A percentile compares a stretch with the other conserved stretches of the same genome.
Conservation (phyloP, 1,284 basidiomycete species). For the Sporisorium scitamineum region DNA sequence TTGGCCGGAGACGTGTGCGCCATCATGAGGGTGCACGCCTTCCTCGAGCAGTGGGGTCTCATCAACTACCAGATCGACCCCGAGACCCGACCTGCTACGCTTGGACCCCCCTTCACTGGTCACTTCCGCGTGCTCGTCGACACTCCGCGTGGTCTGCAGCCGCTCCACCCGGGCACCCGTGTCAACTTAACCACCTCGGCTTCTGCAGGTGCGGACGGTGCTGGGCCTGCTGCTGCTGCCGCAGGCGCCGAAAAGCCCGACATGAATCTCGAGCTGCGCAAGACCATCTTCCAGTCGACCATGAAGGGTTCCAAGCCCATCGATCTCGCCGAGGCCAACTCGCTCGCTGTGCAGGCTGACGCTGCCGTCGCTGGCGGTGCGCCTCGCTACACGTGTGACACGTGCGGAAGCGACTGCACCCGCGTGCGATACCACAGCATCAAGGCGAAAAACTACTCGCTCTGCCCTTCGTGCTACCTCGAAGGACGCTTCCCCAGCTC, state of each 20-base stretch:
- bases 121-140: slow-evolving; percentile 98
- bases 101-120: slow-evolving; percentile 97
- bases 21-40: slow-evolving; percentile 98
- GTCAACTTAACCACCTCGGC: slow-evolving; percentile 32
- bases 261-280: slow-evolving; percentile 71
- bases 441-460: slow-evolving; percentile 85
- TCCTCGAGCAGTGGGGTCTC: slow-evolving; percentile 98
- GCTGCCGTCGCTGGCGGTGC: slow-evolving; percentile 72
- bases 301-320: slow-evolving; percentile 62
- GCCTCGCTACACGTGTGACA: slow-evolving; percentile 83
- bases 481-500: slow-evolving; percentile 94
- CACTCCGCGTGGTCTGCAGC: slow-evolving; percentile 93
- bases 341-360: slow-evolving; percentile 71
- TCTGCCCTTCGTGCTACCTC: slow-evolving; percentile 79
- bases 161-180: slow-evolving; percentile 81
- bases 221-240: slow-evolving; percentile 75
- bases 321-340: slow-evolving; percentile 61
- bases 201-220: slow-evolving; percentile 14
- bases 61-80: slow-evolving; percentile 99
- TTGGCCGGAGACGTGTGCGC: slow-evolving; percentile 97
- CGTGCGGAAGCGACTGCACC: slow-evolving; percentile 93
- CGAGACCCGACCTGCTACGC: slow-evolving; percentile 89
- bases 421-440: slow-evolving; percentile 89
- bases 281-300: slow-evolving; percentile 66
- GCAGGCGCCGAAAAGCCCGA: slow-evolving; percentile 68